These are phyloP conservation scores for Xylaria sp. DNA, from an alignment of 2,329 filamentous ascomycete genomes.

Conservation along the genomic window DNA sequence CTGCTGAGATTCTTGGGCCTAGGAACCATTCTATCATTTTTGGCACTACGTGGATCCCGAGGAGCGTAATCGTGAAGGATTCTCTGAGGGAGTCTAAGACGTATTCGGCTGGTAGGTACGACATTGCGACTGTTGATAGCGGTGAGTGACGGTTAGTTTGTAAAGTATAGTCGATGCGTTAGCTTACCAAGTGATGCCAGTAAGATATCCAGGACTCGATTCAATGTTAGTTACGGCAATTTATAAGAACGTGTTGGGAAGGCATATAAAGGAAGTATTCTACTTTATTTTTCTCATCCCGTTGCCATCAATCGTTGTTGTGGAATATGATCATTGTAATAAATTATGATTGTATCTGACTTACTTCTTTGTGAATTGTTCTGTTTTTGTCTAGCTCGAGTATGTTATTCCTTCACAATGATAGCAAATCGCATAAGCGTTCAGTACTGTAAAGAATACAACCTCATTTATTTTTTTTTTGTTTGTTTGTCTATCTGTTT, in stretches of 20 bases:
- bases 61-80: neutral
- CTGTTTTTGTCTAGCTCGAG: neutral
- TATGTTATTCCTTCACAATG: too few species aligned
- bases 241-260: conserved; percentile 9
- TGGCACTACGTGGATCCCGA: neutral
- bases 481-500: too few species aligned
- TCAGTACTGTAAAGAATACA: too few species aligned
- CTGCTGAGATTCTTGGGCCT: too few species aligned
- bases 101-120: neutral
- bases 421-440: too few species aligned
- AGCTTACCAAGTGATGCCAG: neutral
- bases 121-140: neutral
- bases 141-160: neutral
- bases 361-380: neutral
- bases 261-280: neutral
- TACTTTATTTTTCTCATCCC: neutral
- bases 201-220: neutral
- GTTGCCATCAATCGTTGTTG: neutral
- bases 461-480: too few species aligned
- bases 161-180: neutral
- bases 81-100: neutral
- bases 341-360: neutral
- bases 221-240: neutral
- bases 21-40: too few species aligned
- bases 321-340: neutral